Percentiles rank a stretch among this genome's conserved stretches.
Evolutionary conservation across 768 basidiomycete genomes (phyloP).

Genomic region (Leucosporidium scottii): DNA sequence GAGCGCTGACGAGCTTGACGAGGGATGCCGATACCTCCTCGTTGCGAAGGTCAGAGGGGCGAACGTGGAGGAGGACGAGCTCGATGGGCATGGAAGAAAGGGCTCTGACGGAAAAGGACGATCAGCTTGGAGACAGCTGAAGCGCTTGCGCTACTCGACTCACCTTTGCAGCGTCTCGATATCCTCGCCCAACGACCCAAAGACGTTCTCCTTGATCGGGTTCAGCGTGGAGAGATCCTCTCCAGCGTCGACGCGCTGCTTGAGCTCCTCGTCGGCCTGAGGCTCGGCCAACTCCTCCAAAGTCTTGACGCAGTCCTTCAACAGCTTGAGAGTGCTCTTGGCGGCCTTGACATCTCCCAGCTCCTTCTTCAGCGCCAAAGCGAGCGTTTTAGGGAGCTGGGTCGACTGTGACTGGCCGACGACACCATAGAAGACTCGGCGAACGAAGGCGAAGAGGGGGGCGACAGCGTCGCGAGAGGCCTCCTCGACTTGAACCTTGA

Average conservation of each 20-base stretch:
- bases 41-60: constrained; percentile 3
- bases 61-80: constrained; percentile 17
- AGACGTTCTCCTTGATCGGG: constrained; percentile 7
- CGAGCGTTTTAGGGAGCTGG: background rate
- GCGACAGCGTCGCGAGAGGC: background rate
- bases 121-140: background rate
- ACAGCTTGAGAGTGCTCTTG: background rate
- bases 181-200: background rate
- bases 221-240: background rate
- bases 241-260: background rate
- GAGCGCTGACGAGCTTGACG: background rate
- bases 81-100: background rate
- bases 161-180: background rate
- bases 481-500: background rate
- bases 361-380: constrained; percentile 6
- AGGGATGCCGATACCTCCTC: background rate
- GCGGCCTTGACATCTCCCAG: constrained; percentile 1
- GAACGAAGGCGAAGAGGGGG: constrained; percentile 7
- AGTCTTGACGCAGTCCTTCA: constrained; percentile 3
- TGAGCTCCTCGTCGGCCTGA: background rate
- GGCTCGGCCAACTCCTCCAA: constrained; percentile 1
- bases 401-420: background rate
- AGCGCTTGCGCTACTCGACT: too few relatives aligned
- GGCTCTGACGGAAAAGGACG: background rate
- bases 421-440: constrained; percentile 5